Conservation (phyloP, 352 stramenopile genomes). For the Globisporangium canariense region DNA sequence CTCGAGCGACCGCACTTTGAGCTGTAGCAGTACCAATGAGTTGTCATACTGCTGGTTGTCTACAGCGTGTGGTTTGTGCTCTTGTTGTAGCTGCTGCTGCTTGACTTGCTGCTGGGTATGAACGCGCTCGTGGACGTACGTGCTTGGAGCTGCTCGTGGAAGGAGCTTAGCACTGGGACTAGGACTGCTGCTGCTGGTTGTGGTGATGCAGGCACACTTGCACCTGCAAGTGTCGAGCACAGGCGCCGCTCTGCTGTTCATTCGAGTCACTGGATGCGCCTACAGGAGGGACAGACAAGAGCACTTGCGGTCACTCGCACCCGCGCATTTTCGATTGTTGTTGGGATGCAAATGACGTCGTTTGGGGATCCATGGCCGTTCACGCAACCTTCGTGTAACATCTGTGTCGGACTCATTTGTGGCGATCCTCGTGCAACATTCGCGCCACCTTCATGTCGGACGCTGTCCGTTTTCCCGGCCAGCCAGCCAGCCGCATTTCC, state of each 20-base stretch:
- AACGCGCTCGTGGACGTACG: too few species aligned
- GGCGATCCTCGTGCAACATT: not conserved
- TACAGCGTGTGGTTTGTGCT: not conserved
- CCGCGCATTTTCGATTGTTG: not conserved
- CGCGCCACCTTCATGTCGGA: not conserved
- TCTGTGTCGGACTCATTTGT: not conserved
- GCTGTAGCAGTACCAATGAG: slow-evolving; percentile 23
- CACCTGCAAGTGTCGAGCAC: not conserved
- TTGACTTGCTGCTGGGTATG: not conserved
- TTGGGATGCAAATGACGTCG: not conserved
- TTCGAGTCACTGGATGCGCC: not conserved
- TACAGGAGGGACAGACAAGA: not conserved
- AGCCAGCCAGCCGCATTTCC: not conserved
- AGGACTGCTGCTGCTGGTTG: not conserved
- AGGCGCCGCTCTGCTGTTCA: slow-evolving; percentile 3
- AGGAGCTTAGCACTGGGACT: not conserved
- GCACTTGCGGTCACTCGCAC: not conserved
- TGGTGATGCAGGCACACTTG: not conserved
- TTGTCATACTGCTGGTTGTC: not conserved
- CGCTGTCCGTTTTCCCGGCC: not conserved
- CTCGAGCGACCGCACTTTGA: slow-evolving; percentile 48
- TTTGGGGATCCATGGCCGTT: not conserved
- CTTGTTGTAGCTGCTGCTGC: not conserved
- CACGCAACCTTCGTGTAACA: slow-evolving; percentile 2
- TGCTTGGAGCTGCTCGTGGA: not conserved